A percentile compares a stretch with the other conserved stretches of the same genome.
Evolutionary conservation across 2,329 filamentous ascomycete species (phyloP).

Genomic region (Leptographium wingfieldii): DNA sequence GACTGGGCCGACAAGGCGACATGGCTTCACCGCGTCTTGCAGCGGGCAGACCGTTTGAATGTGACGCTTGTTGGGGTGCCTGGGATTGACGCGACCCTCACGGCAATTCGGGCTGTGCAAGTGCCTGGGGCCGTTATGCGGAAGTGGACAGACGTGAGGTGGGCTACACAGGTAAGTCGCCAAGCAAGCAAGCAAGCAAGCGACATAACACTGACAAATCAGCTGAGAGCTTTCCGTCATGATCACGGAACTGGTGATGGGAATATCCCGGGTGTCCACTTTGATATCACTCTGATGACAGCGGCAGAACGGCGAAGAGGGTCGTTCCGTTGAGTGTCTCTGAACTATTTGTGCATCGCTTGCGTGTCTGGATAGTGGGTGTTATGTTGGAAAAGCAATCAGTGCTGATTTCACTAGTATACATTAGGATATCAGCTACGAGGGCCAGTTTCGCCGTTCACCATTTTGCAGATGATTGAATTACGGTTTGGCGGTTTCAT

Average conservation of each 20-base stretch:
- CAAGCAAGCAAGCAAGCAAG: neutral
- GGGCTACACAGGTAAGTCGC: neutral
- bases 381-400: too few species aligned
- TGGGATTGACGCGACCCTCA: neutral
- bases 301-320: neutral
- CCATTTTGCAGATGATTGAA: too few species aligned
- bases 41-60: neutral
- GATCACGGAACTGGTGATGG: too few species aligned
- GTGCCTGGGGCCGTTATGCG: neutral
- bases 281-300: neutral
- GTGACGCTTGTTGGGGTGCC: constrained; percentile 36
- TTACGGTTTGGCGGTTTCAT: too few species aligned
- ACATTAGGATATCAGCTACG: too few species aligned
- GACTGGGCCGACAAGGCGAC: neutral
- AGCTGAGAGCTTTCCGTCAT: neutral
- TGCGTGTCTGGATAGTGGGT: too few species aligned
- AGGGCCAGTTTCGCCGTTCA: too few species aligned
- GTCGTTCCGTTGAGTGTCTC: constrained; percentile 6
- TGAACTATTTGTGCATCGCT: too few species aligned
- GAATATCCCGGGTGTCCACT: neutral
- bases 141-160: neutral
- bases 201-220: neutral
- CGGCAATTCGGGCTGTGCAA: neutral
- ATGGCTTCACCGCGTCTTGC: neutral
- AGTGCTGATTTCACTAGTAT: too few species aligned